Conservation (phyloP, 805 yeast species). For the Zygoascus ofunaensis region DNA sequence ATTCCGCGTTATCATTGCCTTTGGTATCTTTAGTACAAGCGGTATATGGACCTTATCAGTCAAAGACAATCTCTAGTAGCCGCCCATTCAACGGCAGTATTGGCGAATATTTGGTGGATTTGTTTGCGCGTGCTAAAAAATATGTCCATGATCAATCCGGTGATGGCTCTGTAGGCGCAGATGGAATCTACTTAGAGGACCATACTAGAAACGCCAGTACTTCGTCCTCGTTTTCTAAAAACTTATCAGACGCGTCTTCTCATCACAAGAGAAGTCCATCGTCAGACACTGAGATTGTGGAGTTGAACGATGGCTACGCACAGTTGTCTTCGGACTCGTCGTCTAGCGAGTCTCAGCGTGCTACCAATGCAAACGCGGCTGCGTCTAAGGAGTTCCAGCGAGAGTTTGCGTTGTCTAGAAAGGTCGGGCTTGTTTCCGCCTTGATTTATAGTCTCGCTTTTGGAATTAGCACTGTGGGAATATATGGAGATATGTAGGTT, state of each 20-base stretch:
- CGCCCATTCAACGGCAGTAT: neutral
- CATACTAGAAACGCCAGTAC: neutral
- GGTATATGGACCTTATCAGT: constrained; percentile 4
- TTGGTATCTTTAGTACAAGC: constrained; percentile 5
- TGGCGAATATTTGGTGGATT: neutral
- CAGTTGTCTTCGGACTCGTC: neutral
- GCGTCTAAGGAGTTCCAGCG: neutral
- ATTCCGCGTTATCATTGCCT: constrained; percentile 27
- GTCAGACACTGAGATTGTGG: neutral
- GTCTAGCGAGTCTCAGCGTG: neutral
- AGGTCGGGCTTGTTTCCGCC: constrained; percentile 9
- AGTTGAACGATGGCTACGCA: neutral
- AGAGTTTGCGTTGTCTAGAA: neutral
- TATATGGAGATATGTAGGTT: constrained; percentile 21
- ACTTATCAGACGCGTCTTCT: constrained; percentile 5
- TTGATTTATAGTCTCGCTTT: constrained; percentile 16
- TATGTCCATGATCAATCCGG: neutral
- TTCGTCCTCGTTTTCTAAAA: constrained; percentile 13
- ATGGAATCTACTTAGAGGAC: neutral
- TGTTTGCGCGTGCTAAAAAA: neutral
- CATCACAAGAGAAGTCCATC: neutral
- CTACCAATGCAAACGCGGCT: neutral
- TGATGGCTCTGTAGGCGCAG: neutral
- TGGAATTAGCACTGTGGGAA: constrained; percentile 19
- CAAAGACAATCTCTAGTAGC: neutral